Conservation (phyloP, 257 asterid species). For the Capsicum pubescens region DNA sequence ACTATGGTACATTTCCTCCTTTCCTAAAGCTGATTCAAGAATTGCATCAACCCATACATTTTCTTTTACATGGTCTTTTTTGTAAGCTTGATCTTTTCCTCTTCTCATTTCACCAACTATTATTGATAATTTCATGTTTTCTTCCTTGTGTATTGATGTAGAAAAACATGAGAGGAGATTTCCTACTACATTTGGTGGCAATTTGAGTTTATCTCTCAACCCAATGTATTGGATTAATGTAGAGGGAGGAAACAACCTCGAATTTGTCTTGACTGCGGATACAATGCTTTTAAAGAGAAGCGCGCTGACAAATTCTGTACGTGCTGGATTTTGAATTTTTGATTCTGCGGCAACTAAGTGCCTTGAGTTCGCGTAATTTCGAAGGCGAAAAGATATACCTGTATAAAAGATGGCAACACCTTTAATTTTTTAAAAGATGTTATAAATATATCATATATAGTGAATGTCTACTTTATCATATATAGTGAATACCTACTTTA, state of each 20-base stretch:
- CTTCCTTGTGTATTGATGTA: not conserved
- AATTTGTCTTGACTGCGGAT: not conserved
- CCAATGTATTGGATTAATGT: not conserved
- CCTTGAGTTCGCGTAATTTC: not conserved
- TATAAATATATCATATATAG: too few species aligned
- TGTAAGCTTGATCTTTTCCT: constrained; percentile 7
- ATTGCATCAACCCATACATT: not conserved
- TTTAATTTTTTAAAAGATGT: not conserved
- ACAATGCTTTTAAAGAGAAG: constrained; percentile 9
- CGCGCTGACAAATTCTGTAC: constrained; percentile 24
- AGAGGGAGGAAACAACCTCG: not conserved
- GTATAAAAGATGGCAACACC: not conserved
- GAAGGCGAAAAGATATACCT: constrained; percentile 4
- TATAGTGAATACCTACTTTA: too few species aligned
- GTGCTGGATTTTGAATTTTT: not conserved
- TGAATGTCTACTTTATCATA: too few species aligned
- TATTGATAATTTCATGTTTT: not conserved
- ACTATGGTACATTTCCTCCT: not conserved
- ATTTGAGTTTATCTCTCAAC: not conserved
- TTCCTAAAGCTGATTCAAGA: not conserved
- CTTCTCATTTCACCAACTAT: constrained; percentile 24
- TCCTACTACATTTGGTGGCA: constrained; percentile 10
- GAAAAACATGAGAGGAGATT: not conserved
- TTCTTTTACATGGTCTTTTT: not conserved
- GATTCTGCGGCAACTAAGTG: not conserved